phyloP scores from a whole-genome alignment of 352 stramenopile species.

The Globisporangium recalcitrans region DNA sequence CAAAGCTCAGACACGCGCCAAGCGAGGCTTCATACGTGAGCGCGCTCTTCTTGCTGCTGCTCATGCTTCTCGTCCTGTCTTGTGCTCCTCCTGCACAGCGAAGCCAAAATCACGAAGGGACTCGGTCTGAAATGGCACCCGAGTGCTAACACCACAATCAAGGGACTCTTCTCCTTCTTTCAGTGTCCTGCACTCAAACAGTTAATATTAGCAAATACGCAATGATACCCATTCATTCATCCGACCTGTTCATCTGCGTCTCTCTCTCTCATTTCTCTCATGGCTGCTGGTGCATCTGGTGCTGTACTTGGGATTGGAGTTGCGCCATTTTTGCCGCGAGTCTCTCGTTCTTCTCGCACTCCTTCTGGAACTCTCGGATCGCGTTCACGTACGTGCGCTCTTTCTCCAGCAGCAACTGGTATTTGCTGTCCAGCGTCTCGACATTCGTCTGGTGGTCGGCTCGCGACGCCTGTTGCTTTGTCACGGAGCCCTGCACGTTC shows the following conservation, averaged over 20 bases:
- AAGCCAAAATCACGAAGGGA: background rate
- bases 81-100: background rate
- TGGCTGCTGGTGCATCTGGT: background rate
- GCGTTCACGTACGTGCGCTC: constrained; percentile 81
- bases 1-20: constrained; percentile 42
- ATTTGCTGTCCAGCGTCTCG: constrained; percentile 71
- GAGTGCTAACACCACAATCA: background rate
- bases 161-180: background rate
- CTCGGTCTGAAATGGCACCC: background rate
- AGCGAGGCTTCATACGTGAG: constrained; percentile 26
- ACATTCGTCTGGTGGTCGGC: constrained; percentile 35
- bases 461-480: constrained; percentile 49
- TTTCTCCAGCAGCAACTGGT: constrained; percentile 69
- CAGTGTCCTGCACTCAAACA: background rate
- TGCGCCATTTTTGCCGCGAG: constrained; percentile 26
- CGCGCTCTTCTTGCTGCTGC: constrained; percentile 26
- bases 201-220: constrained; percentile 1
- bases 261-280: background rate
- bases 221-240: background rate
- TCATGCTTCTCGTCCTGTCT: constrained; percentile 13
- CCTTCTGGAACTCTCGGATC: constrained; percentile 85
- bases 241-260: background rate
- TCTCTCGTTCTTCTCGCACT: constrained; percentile 85
- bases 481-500: constrained; percentile 44
- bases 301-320: background rate